Conservation (phyloP, 2,329 filamentous ascomycete species). For the Delphinella strobiligena region DNA sequence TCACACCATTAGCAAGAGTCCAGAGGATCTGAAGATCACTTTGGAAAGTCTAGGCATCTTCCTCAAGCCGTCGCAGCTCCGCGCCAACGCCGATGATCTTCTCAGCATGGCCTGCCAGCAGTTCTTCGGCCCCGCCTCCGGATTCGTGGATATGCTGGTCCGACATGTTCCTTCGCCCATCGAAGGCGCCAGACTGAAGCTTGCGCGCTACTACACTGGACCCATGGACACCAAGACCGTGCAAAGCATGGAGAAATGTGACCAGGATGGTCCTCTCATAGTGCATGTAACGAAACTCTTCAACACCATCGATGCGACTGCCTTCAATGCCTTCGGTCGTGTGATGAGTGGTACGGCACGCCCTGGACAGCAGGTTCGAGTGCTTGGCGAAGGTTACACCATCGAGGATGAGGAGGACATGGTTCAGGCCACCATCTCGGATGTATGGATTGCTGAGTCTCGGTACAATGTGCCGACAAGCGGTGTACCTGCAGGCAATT, state of each 20-base stretch:
- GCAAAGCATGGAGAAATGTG: conserved; percentile 65
- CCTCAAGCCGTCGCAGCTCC: conserved; percentile 87
- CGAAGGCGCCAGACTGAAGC: conserved; percentile 61
- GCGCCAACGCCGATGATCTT: conserved; percentile 76
- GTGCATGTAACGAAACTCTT: conserved; percentile 89
- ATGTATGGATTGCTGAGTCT: conserved; percentile 84
- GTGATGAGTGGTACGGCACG: conserved; percentile 86
- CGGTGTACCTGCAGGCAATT: conserved; percentile 86
- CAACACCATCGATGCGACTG: conserved; percentile 78
- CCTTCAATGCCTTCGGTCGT: conserved; percentile 79
- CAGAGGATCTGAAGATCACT: conserved; percentile 70
- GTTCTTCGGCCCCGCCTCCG: conserved; percentile 82
- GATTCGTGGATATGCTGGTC: conserved; percentile 92
- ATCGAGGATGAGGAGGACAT: conserved; percentile 98
- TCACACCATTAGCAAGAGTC: conserved; percentile 83
- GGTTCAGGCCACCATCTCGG: conserved; percentile 69
- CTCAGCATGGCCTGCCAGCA: conserved; percentile 84
- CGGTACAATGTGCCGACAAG: conserved; percentile 86
- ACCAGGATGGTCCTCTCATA: conserved; percentile 84
- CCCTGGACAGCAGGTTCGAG: conserved; percentile 71
- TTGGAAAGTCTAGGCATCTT: conserved; percentile 68
- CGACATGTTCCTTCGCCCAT: conserved; percentile 79
- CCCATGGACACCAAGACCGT: conserved; percentile 73
- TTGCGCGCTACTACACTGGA: conserved; percentile 86
- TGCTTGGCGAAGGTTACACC: conserved; percentile 90